Conservation (phyloP, 352 stramenopile genomes). For the Pythium angustatum region DNA sequence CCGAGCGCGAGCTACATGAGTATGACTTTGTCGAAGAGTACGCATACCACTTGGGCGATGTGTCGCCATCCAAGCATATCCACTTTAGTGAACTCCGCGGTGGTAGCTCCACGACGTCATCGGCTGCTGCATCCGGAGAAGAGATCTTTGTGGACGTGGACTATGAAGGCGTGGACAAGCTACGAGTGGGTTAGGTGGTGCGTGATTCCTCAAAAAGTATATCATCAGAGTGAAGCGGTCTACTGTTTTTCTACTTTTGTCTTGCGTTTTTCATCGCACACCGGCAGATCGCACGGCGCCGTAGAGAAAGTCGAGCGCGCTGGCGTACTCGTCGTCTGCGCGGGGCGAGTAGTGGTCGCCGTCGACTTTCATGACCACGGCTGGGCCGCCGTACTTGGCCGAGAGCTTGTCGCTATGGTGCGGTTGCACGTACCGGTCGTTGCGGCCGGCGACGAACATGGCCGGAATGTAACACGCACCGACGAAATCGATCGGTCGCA, state of each 20-base stretch:
- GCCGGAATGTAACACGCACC: conserved; percentile 67
- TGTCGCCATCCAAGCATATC: conserved; percentile 55
- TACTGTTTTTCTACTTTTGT: background rate
- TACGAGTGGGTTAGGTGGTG: no score
- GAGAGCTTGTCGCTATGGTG: conserved; percentile 71
- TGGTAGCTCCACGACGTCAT: conserved; percentile 32
- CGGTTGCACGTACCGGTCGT: conserved; percentile 67
- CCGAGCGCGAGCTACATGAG: conserved; percentile 47
- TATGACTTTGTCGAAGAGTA: conserved; percentile 86
- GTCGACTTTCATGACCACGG: conserved; percentile 52
- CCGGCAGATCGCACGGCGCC: conserved; percentile 37
- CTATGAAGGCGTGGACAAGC: conserved; percentile 45
- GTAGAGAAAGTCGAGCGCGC: conserved; percentile 71
- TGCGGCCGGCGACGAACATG: conserved; percentile 62
- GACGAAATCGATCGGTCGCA: conserved; percentile 76
- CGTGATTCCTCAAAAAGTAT: no score
- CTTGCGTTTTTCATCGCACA: conserved; percentile 25
- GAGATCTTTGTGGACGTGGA: conserved; percentile 73
- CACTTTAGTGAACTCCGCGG: conserved; percentile 38
- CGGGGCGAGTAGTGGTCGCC: conserved; percentile 68
- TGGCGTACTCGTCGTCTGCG: conserved; percentile 42
- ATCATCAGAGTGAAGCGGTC: background rate
- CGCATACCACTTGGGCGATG: conserved; percentile 42
- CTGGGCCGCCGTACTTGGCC: conserved; percentile 57
- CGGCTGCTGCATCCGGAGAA: conserved; percentile 44